Base-by-base conservation (phyloP, 2,329 filamentous ascomycete genomes). In the Diaporthe sp. region DNA sequence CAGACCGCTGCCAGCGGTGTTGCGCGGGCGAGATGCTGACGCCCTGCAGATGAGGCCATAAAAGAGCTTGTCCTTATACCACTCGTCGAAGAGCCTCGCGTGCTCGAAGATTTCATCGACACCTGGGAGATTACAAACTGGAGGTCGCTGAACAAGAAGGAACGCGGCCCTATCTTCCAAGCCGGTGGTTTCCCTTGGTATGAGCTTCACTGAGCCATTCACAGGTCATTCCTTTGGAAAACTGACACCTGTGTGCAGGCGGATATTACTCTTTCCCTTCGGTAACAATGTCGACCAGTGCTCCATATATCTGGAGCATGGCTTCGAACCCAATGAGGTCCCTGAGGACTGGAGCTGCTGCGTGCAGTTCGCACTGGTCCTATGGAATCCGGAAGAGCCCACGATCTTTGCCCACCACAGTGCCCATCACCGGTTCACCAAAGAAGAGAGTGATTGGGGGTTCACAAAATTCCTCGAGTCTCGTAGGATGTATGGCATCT, bases 401-500 rank as follows among this genome's bases (percentile, higher is more conserved):
- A 92, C 92, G 76, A 90, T 98, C 79, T 95, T 93, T 82, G 88
- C 89, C 68, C 94, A 98, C 79, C 92, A 95, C 86, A 90, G 87
- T 56, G 97, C 97, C n/a, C 95, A 96, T 79, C 97, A 99, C 82
- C 93, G 97, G 74, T 99, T 98, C 83, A 98, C 95, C 5, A 94
- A 94, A 77, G 97, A 98, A 56, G 97, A 99, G 83, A 95, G 95
- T 32, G 97, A 99, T 80, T 99, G 97, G 97, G 97, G 97, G 1
- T 99, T 99, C 83, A 99, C 97, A n/a, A 89, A 96, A 72, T 99
- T 98, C 81, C 92, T 95, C 17, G 97, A 98, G 82, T 89, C 97
- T 66, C 90, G 95, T 71, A 93, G 92, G 80, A 93, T 98, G 82
- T 97, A 98, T 81, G 93, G 92, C 75, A 87, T 92, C 44, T 97